phyloP scores from a whole-genome alignment of 345 rosid species.

The Lepidium aucheri region DNA sequence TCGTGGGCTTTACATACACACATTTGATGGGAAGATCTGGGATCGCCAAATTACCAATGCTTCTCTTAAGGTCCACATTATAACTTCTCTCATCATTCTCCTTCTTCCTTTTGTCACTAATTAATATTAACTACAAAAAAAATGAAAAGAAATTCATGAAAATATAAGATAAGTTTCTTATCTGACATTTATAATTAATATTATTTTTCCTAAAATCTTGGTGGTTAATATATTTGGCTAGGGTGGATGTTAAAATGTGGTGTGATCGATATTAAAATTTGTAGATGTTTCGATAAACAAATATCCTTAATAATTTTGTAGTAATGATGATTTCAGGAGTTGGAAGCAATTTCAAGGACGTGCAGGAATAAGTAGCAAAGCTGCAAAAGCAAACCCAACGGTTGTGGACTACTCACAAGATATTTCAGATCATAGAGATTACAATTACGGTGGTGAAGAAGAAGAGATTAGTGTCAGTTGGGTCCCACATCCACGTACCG shows the following conservation, averaged over 20 bases:
- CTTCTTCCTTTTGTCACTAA: background rate
- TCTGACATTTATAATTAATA: too few species aligned
- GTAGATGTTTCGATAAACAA: background rate
- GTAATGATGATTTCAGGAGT: conserved; percentile 9
- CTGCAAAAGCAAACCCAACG: conserved; percentile 11
- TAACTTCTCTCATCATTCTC: conserved; percentile 1
- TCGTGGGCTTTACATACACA: background rate
- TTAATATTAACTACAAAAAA: background rate
- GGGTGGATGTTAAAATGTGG: background rate
- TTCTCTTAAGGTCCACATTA: conserved; percentile 16
- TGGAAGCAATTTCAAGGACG: conserved; percentile 23
- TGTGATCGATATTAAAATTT: background rate
- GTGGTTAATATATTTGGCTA: background rate
- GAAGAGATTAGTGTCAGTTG: conserved; percentile 18
- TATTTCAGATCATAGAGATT: background rate
- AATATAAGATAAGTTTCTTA: too few species aligned
- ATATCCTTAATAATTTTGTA: background rate
- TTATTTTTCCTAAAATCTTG: background rate
- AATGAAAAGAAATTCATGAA: too few species aligned
- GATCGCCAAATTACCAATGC: conserved; percentile 21
- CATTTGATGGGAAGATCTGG: conserved; percentile 22
- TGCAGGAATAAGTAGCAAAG: conserved; percentile 12
- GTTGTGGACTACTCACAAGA: conserved; percentile 3
- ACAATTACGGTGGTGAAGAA: background rate
- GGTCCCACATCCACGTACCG: conserved; percentile 65